Conservation (phyloP, 305 asterid species). For the Andrographis paniculata region DNA sequence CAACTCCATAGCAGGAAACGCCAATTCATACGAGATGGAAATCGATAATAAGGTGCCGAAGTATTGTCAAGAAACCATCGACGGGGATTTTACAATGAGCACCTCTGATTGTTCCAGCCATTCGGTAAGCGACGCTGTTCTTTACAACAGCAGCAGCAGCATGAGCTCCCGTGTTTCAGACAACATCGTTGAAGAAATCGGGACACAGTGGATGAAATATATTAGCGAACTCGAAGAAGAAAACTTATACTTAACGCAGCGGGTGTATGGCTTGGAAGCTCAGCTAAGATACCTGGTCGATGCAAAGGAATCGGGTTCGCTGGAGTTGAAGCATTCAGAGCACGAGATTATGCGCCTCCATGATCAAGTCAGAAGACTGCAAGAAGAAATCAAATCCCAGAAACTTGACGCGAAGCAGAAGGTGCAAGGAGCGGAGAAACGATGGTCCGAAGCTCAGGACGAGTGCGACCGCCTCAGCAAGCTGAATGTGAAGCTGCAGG, state of each 20-base stretch:
- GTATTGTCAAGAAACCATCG: background rate
- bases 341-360: slow-evolving; percentile 17
- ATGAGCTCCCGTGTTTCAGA: slow-evolving; percentile 2
- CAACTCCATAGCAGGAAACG: background rate
- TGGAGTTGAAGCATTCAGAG: slow-evolving; percentile 31
- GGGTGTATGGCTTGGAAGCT: slow-evolving; percentile 48
- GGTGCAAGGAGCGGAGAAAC: slow-evolving; percentile 27
- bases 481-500: slow-evolving; percentile 31
- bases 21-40: background rate
- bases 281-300: slow-evolving; percentile 38
- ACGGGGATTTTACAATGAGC: background rate
- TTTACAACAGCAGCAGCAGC: background rate
- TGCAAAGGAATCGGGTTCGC: slow-evolving; percentile 22
- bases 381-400: slow-evolving; percentile 25
- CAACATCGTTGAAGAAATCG: slow-evolving; percentile 3
- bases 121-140: slow-evolving; percentile 1
- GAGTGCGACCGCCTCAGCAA: slow-evolving; percentile 28
- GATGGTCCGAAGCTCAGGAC: slow-evolving; percentile 34
- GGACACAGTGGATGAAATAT: slow-evolving; percentile 20
- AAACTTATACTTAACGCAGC: slow-evolving; percentile 30
- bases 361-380: slow-evolving; percentile 24
- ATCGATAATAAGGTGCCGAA: background rate
- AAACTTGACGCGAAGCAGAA: slow-evolving; percentile 22
- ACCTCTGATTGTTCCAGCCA: slow-evolving; percentile 2
- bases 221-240: slow-evolving; percentile 31